These are phyloP conservation scores for Fraxinus nigra DNA, from an alignment of 305 asterid genomes.

Conservation along the genomic window DNA sequence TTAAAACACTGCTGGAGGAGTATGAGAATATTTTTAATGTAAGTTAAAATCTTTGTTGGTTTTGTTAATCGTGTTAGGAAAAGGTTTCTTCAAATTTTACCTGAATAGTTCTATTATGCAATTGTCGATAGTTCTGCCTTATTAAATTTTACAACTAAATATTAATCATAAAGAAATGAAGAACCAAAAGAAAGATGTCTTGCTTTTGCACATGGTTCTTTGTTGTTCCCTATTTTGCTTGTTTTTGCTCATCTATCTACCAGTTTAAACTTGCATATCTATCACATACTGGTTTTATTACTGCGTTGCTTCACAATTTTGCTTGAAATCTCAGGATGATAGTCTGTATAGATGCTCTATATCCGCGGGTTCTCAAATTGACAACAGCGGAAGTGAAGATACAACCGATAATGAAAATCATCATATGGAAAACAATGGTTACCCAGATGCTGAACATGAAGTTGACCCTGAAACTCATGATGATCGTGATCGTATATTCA, in stretches of 20 bases:
- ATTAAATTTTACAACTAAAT: not conserved
- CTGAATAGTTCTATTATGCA: not conserved
- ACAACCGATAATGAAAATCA: conserved; percentile 68
- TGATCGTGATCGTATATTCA: conserved; percentile 76
- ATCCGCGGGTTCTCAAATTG: conserved; percentile 81
- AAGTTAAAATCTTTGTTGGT: conserved; percentile 34
- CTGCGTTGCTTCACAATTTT: not conserved
- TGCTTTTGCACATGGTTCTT: not conserved
- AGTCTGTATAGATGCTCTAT: conserved; percentile 72
- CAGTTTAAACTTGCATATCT: not conserved
- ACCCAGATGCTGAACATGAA: conserved; percentile 91
- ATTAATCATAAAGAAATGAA: not conserved
- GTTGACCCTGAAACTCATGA: conserved; percentile 70
- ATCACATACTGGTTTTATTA: not conserved
- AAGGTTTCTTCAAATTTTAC: conserved; percentile 10
- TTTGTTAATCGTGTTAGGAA: conserved; percentile 9
- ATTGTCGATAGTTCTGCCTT: not conserved
- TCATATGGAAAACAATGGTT: conserved; percentile 63
- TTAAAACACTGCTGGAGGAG: conserved; percentile 89
- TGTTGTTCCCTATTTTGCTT: not conserved
- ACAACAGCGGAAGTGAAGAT: conserved; percentile 82
- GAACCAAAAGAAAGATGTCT: not conserved
- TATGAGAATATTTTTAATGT: conserved; percentile 80
- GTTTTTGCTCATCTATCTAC: not conserved
- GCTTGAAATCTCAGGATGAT: conserved; percentile 61